These are phyloP conservation scores for Didymella pinodella DNA, from an alignment of 2,329 filamentous ascomycete genomes.

Conservation along the genomic window DNA sequence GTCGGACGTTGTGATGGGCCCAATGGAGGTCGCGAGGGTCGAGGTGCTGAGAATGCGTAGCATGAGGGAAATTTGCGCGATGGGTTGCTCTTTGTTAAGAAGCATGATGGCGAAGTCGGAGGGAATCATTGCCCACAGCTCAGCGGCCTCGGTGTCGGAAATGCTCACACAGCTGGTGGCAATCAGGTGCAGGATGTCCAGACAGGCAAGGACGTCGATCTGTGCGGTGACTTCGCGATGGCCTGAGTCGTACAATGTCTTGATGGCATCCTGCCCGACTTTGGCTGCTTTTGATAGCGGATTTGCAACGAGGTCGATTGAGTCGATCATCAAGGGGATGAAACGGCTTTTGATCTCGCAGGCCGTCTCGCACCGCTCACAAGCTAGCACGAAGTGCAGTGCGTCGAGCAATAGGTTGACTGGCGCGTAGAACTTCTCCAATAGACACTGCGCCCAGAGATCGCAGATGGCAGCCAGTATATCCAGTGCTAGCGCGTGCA, in stretches of 20 bases:
- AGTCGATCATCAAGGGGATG: slow-evolving; percentile 55
- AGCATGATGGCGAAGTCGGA: slow-evolving; percentile 72
- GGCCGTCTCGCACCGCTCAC: slow-evolving; percentile 67
- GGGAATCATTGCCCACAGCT: slow-evolving; percentile 73
- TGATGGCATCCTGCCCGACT: slow-evolving; percentile 37
- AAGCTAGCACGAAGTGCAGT: slow-evolving; percentile 68
- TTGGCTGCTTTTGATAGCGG: slow-evolving; percentile 53
- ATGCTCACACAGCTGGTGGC: slow-evolving; percentile 65
- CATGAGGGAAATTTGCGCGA: slow-evolving; percentile 69
- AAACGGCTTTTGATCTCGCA: slow-evolving; percentile 67
- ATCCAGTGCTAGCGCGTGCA: slow-evolving; percentile 66
- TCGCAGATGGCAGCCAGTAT: slow-evolving; percentile 70
- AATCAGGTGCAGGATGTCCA: slow-evolving; percentile 71
- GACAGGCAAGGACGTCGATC: slow-evolving; percentile 68
- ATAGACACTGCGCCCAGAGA: slow-evolving; percentile 73
- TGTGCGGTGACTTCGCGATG: slow-evolving; percentile 60
- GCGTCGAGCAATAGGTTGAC: slow-evolving; percentile 72
- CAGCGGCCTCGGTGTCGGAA: slow-evolving; percentile 51
- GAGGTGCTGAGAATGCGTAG: slow-evolving; percentile 73
- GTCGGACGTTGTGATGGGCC: slow-evolving; percentile 65
- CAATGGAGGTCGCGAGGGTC: slow-evolving; percentile 68
- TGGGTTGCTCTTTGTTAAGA: slow-evolving; percentile 71
- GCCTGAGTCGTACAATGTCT: slow-evolving; percentile 48
- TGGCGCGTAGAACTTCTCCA: slow-evolving; percentile 69
- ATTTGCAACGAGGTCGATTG: slow-evolving; percentile 63